Evolutionary conservation across 768 basidiomycete genomes (phyloP).

Genomic region (Boletus coccyginus): DNA sequence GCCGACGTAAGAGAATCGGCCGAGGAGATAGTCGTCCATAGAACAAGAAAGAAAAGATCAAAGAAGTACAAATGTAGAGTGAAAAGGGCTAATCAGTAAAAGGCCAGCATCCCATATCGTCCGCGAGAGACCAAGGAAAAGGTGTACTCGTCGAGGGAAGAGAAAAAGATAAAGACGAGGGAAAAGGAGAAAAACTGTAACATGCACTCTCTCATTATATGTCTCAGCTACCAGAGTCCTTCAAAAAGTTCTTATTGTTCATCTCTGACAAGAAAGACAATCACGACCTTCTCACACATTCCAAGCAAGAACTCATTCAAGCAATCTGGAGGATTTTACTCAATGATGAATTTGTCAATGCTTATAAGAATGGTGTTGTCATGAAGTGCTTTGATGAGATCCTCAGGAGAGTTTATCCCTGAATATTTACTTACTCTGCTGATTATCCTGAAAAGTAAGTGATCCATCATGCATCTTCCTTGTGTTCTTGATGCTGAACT

Average conservation of each 20-base stretch:
- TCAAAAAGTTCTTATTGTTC: not conserved
- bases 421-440: constrained; percentile 4
- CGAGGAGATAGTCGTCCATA: too few relatives aligned
- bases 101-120: too few relatives aligned
- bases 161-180: too few relatives aligned
- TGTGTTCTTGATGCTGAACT: not conserved
- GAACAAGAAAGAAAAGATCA: too few relatives aligned
- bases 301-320: not conserved
- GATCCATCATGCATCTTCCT: not conserved
- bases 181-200: too few relatives aligned
- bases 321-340: not conserved
- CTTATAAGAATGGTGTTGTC: not conserved
- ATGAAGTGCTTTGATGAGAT: not conserved
- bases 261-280: not conserved
- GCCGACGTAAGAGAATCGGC: too few relatives aligned
- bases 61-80: too few relatives aligned
- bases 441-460: constrained; percentile 6
- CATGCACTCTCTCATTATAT: not conserved
- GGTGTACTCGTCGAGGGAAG: too few relatives aligned
- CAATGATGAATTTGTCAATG: not conserved
- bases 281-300: not conserved
- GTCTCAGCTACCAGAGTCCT: constrained; percentile 2
- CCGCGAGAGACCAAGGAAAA: too few relatives aligned
- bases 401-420: not conserved
- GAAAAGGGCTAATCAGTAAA: too few relatives aligned